These are phyloP conservation scores for Pleurotus eryngii DNA, from an alignment of 768 basidiomycete genomes.

Conservation along the genomic window DNA sequence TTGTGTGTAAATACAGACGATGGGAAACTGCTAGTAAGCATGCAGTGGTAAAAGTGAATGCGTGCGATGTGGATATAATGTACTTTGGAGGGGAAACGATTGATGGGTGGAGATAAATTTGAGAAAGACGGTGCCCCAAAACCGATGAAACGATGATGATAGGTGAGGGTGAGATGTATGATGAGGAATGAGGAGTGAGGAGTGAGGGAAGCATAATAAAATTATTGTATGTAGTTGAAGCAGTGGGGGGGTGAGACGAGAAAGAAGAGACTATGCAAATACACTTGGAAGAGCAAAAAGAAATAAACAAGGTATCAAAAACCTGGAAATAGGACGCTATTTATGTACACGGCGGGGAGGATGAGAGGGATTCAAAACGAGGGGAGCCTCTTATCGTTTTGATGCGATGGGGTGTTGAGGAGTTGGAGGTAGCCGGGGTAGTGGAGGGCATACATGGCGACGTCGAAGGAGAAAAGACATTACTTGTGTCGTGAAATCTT, in stretches of 20 bases:
- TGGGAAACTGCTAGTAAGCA: too few species aligned
- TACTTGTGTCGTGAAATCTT: constrained; percentile 43
- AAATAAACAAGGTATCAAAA: too few species aligned
- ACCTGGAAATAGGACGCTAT: too few species aligned
- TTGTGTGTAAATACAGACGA: too few species aligned
- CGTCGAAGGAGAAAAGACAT: background rate
- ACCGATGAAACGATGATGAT: background rate
- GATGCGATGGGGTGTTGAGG: background rate
- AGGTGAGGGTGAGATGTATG: background rate
- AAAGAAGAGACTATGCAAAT: background rate
- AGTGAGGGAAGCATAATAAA: background rate
- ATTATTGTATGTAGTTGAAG: background rate
- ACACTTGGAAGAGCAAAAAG: too few species aligned
- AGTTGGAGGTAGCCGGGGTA: background rate
- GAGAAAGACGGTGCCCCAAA: background rate
- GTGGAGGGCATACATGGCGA: background rate
- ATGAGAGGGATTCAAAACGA: too few species aligned
- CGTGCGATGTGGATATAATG: background rate
- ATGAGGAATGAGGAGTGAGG: background rate
- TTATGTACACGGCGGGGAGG: too few species aligned
- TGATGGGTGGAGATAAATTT: background rate
- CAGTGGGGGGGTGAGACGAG: background rate
- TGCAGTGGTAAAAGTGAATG: background rate
- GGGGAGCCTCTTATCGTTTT: too few species aligned
- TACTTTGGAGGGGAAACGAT: background rate